A percentile compares a stretch with the other conserved stretches of the same genome.
Conservation (phyloP, 768 basidiomycete species). For the Coprinopsis strossmayeri region DNA sequence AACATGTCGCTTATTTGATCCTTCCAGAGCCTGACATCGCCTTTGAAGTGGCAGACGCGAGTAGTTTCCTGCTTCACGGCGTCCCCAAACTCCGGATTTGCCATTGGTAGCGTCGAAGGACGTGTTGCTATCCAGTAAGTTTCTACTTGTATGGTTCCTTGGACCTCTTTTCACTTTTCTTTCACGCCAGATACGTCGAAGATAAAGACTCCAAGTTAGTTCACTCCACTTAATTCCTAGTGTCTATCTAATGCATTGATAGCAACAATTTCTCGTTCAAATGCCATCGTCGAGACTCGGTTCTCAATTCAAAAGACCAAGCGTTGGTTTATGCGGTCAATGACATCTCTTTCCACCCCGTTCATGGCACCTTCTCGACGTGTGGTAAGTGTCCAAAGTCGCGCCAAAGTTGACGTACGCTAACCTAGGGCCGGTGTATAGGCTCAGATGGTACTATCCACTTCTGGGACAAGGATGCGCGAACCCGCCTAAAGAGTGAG, state of each 20-base stretch:
- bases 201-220: constrained; percentile 69
- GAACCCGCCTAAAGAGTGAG: constrained; percentile 86
- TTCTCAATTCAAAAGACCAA: constrained; percentile 54
- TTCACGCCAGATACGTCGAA: constrained; percentile 62
- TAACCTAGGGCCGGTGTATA: constrained; percentile 18
- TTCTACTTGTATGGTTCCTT: constrained; percentile 1
- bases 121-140: constrained; percentile 94
- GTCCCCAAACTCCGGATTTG: constrained; percentile 61
- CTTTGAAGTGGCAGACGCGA: constrained; percentile 91
- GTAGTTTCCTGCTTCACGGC: constrained; percentile 80
- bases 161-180: constrained; percentile 3
- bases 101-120: constrained; percentile 83
- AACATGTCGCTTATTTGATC: background rate
- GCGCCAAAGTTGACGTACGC: constrained; percentile 10
- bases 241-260: background rate
- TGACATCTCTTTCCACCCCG: constrained; percentile 79
- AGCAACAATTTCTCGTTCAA: constrained; percentile 88
- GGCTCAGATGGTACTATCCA: constrained; percentile 83
- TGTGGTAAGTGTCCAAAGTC: constrained; percentile 38
- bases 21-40: constrained; percentile 70
- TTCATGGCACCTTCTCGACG: constrained; percentile 81
- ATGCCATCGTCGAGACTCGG: constrained; percentile 60
- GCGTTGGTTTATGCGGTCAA: constrained; percentile 79
- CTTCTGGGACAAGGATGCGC: constrained; percentile 93
- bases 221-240: background rate